phyloP scores from a whole-genome alignment of 768 basidiomycete genomes.

The Suillus bovinus region DNA sequence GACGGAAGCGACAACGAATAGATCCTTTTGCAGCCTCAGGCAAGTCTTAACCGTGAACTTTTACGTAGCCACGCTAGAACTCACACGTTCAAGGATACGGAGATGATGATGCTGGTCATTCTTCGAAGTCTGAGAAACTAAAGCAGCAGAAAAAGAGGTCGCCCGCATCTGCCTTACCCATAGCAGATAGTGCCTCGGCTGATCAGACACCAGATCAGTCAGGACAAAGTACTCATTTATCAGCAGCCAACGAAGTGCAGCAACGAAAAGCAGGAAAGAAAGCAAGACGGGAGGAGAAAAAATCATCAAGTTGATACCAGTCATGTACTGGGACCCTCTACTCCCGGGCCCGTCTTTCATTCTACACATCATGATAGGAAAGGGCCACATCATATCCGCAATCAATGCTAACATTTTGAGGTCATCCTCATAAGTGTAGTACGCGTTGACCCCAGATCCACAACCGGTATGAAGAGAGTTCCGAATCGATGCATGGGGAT shows the following conservation, averaged over 20 bases:
- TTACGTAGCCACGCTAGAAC: neutral
- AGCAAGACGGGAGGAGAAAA: slow-evolving; percentile 35
- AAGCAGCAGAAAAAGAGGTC: slow-evolving; percentile 16
- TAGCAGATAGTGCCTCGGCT: slow-evolving; percentile 9
- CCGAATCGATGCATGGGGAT: too few relatives aligned
- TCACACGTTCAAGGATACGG: slow-evolving; percentile 32
- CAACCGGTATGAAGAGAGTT: too few relatives aligned
- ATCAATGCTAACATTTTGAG: too few relatives aligned
- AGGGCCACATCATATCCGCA: too few relatives aligned
- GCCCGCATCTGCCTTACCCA: neutral
- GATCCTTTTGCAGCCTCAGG: slow-evolving; percentile 64
- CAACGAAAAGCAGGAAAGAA: slow-evolving; percentile 33
- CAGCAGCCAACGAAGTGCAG: slow-evolving; percentile 23
- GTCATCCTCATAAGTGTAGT: too few relatives aligned
- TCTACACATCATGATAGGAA: neutral
- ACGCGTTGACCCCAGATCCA: too few relatives aligned
- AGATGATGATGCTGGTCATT: slow-evolving; percentile 17
- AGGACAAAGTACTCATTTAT: slow-evolving; percentile 24
- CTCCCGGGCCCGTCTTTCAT: neutral
- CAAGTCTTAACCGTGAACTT: slow-evolving; percentile 20
- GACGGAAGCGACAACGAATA: slow-evolving; percentile 52
- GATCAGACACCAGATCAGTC: slow-evolving; percentile 11
- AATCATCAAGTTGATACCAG: slow-evolving; percentile 8
- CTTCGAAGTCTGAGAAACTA: slow-evolving; percentile 4
- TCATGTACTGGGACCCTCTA: neutral